Conservation (phyloP, 305 asterid species). For the Fraxinus greggii region DNA sequence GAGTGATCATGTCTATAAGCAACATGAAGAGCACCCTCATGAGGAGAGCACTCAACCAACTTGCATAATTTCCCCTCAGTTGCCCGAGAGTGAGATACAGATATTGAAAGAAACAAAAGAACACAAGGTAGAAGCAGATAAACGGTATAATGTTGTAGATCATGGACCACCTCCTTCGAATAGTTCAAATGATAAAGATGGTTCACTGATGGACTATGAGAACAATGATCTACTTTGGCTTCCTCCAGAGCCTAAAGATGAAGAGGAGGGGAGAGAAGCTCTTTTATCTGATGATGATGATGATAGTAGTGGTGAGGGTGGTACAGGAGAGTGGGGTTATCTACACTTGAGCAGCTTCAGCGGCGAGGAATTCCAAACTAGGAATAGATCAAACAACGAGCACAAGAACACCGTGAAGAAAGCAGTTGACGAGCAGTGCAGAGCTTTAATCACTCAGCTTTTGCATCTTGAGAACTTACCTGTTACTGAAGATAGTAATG, state of each 20-base stretch:
- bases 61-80: constrained; percentile 29
- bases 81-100: constrained; percentile 42
- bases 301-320: constrained; percentile 48
- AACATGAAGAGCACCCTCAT: constrained; percentile 36
- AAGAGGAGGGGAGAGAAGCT: constrained; percentile 64
- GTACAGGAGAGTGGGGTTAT: constrained; percentile 71
- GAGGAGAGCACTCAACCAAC: constrained; percentile 39
- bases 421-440: constrained; percentile 64
- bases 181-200: constrained; percentile 37
- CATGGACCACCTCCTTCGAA: constrained; percentile 31
- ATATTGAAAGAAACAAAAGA: constrained; percentile 35
- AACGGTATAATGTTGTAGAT: constrained; percentile 28
- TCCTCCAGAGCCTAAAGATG: constrained; percentile 82
- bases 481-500: constrained; percentile 33
- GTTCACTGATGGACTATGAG: constrained; percentile 63
- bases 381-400: constrained; percentile 62
- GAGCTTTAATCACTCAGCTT: constrained; percentile 67
- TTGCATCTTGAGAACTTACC: constrained; percentile 62
- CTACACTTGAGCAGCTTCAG: constrained; percentile 52
- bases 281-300: constrained; percentile 58
- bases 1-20: constrained; percentile 38
- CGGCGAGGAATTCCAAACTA: constrained; percentile 50
- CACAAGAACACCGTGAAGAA: constrained; percentile 62
- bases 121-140: constrained; percentile 40
- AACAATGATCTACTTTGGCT: constrained; percentile 65